Base-by-base conservation (phyloP, 441 rosid genomes). In the Pelargonium cotyledonis region DNA sequence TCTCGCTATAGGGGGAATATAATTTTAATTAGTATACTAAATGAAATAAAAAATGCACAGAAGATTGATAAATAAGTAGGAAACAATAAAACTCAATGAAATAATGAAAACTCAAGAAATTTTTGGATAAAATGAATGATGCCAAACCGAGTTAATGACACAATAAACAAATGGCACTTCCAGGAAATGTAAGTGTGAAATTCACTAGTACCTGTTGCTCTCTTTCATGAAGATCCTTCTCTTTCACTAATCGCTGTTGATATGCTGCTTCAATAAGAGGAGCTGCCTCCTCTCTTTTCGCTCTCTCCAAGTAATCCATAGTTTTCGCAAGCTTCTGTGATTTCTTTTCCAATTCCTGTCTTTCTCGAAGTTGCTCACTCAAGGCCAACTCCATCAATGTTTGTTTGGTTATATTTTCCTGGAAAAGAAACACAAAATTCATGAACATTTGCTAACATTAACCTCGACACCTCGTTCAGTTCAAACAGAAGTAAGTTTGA, bases 211-310 rank as follows among this genome's bases (percentile, higher is more conserved):
- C 99, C 95, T 88, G 90, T 75, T 86, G 96, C 80, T 92, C 98
- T 9, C 81, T 88, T 78, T 96, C 99, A 80, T 86, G 89, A 72
- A 89, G 87, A 65, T 76, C 87, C 77, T 73, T 82, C 82, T 96
- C 98, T 80, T 96, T 97, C 12, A 88, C 96, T 67, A 91, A 75
- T 31, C 96, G 84, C 41, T 72, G 85, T 77, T 89, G 96, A 72
- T 79, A 96, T 68, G 96, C 87, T 82, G 98, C 95, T 69, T 89
- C 99, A 77, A 96, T 86, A 83, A 96, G 79, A 40, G 98, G 89
- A 67, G 97, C 94, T 47, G 96, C 94, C 82, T 88, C 97, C 78
- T 93, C 97, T 81, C 99, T 84, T 82, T 96, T 96, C 14, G 97
- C 98, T 65, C 97, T 83, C 81, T 96, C 99, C 79, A 96, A 68